Conservation (phyloP, 2,329 filamentous ascomycete species). For the Stagonosporopsis rhizophila region DNA sequence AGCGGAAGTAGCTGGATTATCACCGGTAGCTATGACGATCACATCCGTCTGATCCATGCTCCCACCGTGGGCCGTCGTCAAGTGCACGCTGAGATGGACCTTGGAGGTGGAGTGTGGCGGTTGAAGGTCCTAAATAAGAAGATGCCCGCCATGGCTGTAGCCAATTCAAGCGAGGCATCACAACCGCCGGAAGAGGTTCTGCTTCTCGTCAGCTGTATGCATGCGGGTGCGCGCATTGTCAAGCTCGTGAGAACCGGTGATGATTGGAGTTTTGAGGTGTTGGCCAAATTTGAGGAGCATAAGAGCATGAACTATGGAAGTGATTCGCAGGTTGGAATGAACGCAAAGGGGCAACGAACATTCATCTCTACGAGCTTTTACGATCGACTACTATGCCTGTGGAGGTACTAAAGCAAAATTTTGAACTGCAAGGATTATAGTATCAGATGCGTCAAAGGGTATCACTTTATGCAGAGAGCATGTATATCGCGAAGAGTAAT, state of each 20-base stretch:
- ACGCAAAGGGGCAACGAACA: slow-evolving; percentile 40
- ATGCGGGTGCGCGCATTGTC: slow-evolving; percentile 78
- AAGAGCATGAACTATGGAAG: slow-evolving; percentile 95
- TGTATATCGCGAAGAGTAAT: background rate
- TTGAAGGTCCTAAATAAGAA: slow-evolving; percentile 65
- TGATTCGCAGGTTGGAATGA: slow-evolving; percentile 64
- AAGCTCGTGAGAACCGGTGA: slow-evolving; percentile 46
- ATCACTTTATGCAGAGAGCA: background rate
- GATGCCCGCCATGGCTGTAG: slow-evolving; percentile 17
- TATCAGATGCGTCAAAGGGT: background rate
- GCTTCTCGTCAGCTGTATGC: slow-evolving; percentile 86
- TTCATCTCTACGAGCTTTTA: slow-evolving; percentile 80
- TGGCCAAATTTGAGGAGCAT: slow-evolving; percentile 81
- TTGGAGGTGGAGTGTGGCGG: slow-evolving; percentile 88
- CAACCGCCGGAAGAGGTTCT: slow-evolving; percentile 27
- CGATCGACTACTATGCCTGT: slow-evolving; percentile 73
- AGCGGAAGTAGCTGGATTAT: slow-evolving; percentile 64
- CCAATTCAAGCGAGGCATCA: slow-evolving; percentile 25
- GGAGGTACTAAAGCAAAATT: slow-evolving; percentile 51
- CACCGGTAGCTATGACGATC: slow-evolving; percentile 92
- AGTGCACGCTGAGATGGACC: slow-evolving; percentile 68
- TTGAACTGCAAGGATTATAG: background rate
- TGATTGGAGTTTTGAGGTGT: slow-evolving; percentile 68
- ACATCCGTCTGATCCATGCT: slow-evolving; percentile 70
- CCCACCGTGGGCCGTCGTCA: slow-evolving; percentile 51